Percentiles rank a stretch among this genome's conserved stretches.
phyloP scores from a whole-genome alignment of 495 filamentous ascomycete species.

The Penicillium simplicissimum region DNA sequence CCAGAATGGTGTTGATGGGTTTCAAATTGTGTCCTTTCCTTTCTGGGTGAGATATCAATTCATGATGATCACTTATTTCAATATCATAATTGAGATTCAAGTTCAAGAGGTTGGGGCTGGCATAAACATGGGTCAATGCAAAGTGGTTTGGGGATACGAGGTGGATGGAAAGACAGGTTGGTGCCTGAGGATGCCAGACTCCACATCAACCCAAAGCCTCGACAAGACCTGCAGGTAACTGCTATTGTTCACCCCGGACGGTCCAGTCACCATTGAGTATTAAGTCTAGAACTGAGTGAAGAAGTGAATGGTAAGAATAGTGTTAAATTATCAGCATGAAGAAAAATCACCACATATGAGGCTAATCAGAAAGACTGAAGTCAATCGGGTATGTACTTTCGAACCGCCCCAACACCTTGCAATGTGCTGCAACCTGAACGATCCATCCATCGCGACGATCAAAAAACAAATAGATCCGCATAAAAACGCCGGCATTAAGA shows the following conservation, averaged over 20 bases:
- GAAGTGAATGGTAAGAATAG: neutral
- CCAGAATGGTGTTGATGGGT: constrained; percentile 15
- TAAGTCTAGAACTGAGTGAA: neutral
- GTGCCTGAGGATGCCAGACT: constrained; percentile 1
- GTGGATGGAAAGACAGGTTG: neutral
- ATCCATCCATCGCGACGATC: neutral
- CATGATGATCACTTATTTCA: neutral
- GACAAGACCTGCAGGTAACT: neutral
- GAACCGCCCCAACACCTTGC: constrained; percentile 15
- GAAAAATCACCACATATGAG: neutral
- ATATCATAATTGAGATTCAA: neutral
- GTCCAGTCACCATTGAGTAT: neutral
- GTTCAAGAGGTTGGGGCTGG: neutral
- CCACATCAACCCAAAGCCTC: neutral
- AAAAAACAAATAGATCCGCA: neutral
- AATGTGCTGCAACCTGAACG: constrained; percentile 5
- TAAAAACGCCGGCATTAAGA: neutral
- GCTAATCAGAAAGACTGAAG: neutral
- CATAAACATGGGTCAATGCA: no score
- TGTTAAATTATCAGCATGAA: neutral
- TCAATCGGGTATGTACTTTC: constrained; percentile 16
- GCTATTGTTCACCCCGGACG: neutral
- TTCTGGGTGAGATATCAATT: no score
- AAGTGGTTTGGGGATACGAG: neutral
- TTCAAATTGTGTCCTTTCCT: neutral